Conservation (phyloP, 164 flowering plant species). For the Vitis riparia region DNA sequence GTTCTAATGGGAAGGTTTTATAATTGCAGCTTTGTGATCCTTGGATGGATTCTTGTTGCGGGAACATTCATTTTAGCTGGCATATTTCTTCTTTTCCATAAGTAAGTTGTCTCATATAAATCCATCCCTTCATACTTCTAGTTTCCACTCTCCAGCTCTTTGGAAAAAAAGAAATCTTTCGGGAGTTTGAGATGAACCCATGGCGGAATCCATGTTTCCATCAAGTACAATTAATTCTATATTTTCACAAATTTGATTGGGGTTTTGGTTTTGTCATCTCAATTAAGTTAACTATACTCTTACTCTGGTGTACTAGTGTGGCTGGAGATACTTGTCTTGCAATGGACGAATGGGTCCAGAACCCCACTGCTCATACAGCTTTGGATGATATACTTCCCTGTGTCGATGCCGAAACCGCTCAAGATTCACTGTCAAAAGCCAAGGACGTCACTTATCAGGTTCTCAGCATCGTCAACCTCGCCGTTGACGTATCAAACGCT, state of each 20-base stretch:
- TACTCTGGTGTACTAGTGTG: constrained; percentile 27
- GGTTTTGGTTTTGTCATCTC: too few relatives aligned
- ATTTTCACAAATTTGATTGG: too few relatives aligned
- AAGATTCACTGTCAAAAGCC: constrained; percentile 48
- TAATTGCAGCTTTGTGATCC: constrained; percentile 51
- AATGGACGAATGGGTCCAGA: constrained; percentile 58
- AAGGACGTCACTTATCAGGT: constrained; percentile 54
- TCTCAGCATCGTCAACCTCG: constrained; percentile 38
- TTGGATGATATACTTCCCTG: constrained; percentile 58
- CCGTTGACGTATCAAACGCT: too few relatives aligned
- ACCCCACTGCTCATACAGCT: constrained; percentile 56
- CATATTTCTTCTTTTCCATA: constrained; percentile 60
- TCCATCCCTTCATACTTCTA: too few relatives aligned
- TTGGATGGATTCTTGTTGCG: constrained; percentile 70
- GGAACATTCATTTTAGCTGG: constrained; percentile 67
- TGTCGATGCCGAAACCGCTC: constrained; percentile 49
- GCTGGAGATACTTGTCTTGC: constrained; percentile 62
- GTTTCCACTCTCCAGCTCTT: too few relatives aligned
- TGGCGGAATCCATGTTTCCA: too few relatives aligned
- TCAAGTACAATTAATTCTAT: too few relatives aligned
- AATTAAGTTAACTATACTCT: too few relatives aligned
- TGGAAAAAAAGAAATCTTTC: too few relatives aligned
- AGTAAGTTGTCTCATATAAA: constrained; percentile 37
- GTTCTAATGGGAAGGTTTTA: not conserved
- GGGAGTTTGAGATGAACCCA: too few relatives aligned